Evolutionary conservation across 805 yeast genomes (phyloP).

Genomic region (Clavispora vitiphila): DNA sequence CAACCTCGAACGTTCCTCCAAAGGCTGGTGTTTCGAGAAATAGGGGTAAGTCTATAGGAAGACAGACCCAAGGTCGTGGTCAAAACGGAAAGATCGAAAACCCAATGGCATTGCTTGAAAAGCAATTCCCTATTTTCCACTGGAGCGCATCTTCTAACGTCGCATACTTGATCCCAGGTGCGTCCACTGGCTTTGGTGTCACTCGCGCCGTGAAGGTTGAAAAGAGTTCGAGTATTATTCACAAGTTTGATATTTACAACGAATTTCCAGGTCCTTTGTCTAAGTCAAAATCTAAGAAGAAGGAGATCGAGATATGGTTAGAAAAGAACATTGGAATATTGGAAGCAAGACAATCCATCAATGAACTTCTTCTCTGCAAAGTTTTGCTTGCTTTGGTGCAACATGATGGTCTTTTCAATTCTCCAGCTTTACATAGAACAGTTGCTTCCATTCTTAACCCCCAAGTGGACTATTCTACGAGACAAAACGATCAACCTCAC

Average conservation of each 20-base stretch:
- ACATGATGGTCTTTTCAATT: conserved; percentile 27
- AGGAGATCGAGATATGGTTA: conserved; percentile 65
- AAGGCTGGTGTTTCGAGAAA: conserved; percentile 2
- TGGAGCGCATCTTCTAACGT: conserved; percentile 45
- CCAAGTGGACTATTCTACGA: conserved; percentile 28
- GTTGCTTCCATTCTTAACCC: conserved; percentile 42
- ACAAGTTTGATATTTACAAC: conserved; percentile 21
- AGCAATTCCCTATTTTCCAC: conserved; percentile 73
- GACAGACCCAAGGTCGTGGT: conserved; percentile 1
- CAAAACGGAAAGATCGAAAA: conserved; percentile 27
- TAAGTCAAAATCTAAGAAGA: conserved; percentile 52
- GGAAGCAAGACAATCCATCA: conserved; percentile 3
- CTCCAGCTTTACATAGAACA: conserved; percentile 23
- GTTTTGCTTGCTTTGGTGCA: conserved; percentile 24
- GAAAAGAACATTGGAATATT: conserved; percentile 21
- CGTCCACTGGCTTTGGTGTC: conserved; percentile 13
- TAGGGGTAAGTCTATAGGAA: conserved; percentile 9
- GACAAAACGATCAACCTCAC: conserved; percentile 9
- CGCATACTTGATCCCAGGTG: conserved; percentile 24
- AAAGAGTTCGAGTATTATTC: conserved; percentile 14
- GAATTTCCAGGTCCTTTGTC: conserved; percentile 67
- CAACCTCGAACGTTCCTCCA: conserved; percentile 1
- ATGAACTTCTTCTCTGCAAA: conserved; percentile 29
- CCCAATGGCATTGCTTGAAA: conserved; percentile 48
- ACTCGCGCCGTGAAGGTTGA: conserved; percentile 32